These are phyloP conservation scores for Tirmania nivea DNA, from an alignment of 495 filamentous ascomycete species.

Conservation along the genomic window DNA sequence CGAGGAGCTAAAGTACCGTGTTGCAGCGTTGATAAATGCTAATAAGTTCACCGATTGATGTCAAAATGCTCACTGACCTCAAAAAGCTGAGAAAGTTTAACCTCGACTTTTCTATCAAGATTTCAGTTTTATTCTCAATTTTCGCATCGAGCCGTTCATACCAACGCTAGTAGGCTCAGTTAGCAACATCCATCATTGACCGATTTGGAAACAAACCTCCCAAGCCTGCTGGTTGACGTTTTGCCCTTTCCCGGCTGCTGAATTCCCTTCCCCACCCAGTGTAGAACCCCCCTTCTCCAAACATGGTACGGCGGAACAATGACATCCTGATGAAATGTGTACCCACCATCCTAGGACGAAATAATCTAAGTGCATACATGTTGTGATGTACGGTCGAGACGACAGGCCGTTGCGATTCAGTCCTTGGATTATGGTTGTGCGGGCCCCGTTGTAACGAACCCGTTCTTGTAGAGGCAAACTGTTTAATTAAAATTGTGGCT, in stretches of 20 bases:
- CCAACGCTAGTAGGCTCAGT: slow-evolving; percentile 5
- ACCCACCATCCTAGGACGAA: too few relatives aligned
- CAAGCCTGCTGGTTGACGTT: background rate
- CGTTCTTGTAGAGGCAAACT: too few relatives aligned
- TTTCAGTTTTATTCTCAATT: slow-evolving; percentile 2
- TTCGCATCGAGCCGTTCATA: slow-evolving; percentile 2
- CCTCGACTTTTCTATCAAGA: slow-evolving; percentile 1
- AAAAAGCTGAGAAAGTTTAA: slow-evolving; percentile 1
- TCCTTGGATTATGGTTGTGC: too few relatives aligned
- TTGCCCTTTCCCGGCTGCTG: background rate
- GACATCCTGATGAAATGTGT: too few relatives aligned
- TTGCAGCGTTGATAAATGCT: slow-evolving; percentile 1
- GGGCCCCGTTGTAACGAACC: too few relatives aligned
- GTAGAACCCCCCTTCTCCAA: too few relatives aligned
- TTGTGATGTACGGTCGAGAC: too few relatives aligned
- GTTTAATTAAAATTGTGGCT: too few relatives aligned
- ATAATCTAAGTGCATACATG: too few relatives aligned
- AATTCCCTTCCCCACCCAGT: too few relatives aligned
- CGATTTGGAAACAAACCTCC: slow-evolving; percentile 2
- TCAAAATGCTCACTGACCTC: slow-evolving; percentile 1
- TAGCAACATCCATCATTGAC: slow-evolving; percentile 4
- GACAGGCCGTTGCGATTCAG: too few relatives aligned
- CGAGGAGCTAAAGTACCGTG: slow-evolving; percentile 1
- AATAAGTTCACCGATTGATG: background rate
- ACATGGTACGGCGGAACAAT: too few relatives aligned